Conservation (phyloP, 2,329 filamentous ascomycete genomes). For the Aspergillus pseudonomiae region DNA sequence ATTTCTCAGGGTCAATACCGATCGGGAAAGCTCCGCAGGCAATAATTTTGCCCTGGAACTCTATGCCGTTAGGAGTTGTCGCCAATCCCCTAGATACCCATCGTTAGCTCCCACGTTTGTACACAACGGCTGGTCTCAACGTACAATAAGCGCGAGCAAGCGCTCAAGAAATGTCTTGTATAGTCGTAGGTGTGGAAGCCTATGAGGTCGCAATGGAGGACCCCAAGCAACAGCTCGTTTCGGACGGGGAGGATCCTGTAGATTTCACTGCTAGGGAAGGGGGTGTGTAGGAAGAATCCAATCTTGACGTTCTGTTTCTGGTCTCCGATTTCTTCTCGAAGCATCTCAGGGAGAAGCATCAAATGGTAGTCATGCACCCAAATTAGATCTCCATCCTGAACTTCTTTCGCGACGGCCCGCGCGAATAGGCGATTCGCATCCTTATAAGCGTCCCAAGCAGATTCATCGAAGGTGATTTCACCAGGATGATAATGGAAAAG, state of each 20-base stretch:
- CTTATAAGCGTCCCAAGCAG: conserved; percentile 88
- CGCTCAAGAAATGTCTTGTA: conserved; percentile 94
- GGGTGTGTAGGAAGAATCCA: conserved; percentile 96
- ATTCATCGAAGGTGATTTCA: conserved; percentile 97
- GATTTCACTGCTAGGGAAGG: conserved; percentile 95
- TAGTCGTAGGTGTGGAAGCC: conserved; percentile 99
- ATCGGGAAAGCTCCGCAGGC: conserved; percentile 96
- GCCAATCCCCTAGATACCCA: conserved; percentile 43
- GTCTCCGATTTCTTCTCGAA: conserved; percentile 82
- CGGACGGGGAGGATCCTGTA: conserved; percentile 93
- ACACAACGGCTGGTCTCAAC: conserved; percentile 28
- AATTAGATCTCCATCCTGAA: conserved; percentile 89
- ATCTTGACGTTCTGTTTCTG: conserved; percentile 92
- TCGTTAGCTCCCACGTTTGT: conserved; percentile 18
- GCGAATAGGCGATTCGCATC: conserved; percentile 93
- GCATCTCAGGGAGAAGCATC: conserved; percentile 94
- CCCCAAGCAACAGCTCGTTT: conserved; percentile 81
- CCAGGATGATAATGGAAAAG: conserved; percentile 98
- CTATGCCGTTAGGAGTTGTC: conserved; percentile 90
- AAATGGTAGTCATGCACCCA: conserved; percentile 99
- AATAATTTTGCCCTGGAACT: conserved; percentile 84
- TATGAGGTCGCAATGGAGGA: conserved; percentile 91
- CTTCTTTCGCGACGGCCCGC: conserved; percentile 80
- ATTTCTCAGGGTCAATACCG: conserved; percentile 96
- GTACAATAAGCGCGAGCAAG: conserved; percentile 89